phyloP scores from a whole-genome alignment of 23 red algal species.

The Gracilaria vermiculophylla region DNA sequence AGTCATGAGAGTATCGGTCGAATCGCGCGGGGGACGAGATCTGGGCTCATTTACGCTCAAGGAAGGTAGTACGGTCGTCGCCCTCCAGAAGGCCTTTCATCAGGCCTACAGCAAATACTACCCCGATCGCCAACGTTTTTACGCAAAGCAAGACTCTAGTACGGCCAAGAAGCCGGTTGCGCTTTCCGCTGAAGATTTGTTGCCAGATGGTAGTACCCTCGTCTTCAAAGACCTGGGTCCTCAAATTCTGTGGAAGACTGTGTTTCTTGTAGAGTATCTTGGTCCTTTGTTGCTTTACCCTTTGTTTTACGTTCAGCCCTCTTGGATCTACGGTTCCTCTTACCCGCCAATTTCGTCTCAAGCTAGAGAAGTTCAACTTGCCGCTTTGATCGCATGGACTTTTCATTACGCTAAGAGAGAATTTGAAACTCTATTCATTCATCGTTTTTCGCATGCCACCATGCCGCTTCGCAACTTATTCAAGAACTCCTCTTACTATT shows the following conservation, averaged over 20 bases:
- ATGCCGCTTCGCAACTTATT: slow-evolving; percentile 91
- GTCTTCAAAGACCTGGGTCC: slow-evolving; percentile 91
- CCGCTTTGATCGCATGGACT: slow-evolving; percentile 76
- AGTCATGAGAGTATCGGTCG: slow-evolving; percentile 54
- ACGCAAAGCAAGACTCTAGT: neutral
- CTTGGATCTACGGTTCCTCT: slow-evolving; percentile 48
- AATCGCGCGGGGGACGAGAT: slow-evolving; percentile 20
- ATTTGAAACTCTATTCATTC: slow-evolving; percentile 94
- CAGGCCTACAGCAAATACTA: slow-evolving; percentile 27
- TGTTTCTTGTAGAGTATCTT: slow-evolving; percentile 93
- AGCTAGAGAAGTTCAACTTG: slow-evolving; percentile 37
- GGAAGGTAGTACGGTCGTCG: slow-evolving; percentile 2
- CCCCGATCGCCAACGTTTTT: slow-evolving; percentile 68
- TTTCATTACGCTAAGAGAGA: slow-evolving; percentile 89
- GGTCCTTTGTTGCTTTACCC: slow-evolving; percentile 91
- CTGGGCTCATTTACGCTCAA: slow-evolving; percentile 32
- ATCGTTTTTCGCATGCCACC: slow-evolving; percentile 96
- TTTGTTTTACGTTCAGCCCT: slow-evolving; percentile 61
- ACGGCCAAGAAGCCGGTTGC: slow-evolving; percentile 15
- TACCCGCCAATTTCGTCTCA: neutral
- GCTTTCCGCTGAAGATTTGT: neutral
- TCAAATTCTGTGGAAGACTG: slow-evolving; percentile 88
- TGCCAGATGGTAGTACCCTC: slow-evolving; percentile 48
- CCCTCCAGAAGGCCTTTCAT: slow-evolving; percentile 36
- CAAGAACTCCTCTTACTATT: slow-evolving; percentile 95